Percentiles rank a stretch among this genome's conserved stretches.
Conservation (phyloP, 164 flowering plant genomes). For the Saururus chinensis region DNA sequence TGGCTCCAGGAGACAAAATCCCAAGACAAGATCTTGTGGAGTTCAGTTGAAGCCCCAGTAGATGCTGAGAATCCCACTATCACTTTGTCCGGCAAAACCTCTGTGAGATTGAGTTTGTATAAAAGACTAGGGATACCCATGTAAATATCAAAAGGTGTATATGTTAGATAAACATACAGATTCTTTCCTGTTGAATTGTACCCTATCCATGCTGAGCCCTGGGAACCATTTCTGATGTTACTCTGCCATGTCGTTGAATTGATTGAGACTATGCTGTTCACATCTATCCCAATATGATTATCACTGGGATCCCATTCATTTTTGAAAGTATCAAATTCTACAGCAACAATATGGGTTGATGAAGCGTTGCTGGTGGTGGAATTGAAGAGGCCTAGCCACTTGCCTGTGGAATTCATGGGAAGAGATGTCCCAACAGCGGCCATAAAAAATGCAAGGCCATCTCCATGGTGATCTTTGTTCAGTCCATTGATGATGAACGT, state of each 20-base stretch:
- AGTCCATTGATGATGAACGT: constrained; percentile 14
- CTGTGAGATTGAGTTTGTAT: constrained; percentile 12
- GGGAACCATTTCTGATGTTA: constrained; percentile 8
- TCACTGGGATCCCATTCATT: constrained; percentile 24
- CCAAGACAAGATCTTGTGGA: constrained; percentile 18
- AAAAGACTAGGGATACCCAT: constrained; percentile 8
- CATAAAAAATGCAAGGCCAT: constrained; percentile 48
- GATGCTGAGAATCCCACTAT: constrained; percentile 20
- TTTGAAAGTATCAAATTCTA: constrained; percentile 31
- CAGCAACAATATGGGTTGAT: constrained; percentile 20
- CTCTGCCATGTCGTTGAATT: constrained; percentile 13
- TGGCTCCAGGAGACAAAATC: constrained; percentile 5
- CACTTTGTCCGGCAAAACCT: constrained; percentile 17
- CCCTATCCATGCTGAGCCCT: constrained; percentile 16
- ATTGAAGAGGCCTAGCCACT: constrained; percentile 20
- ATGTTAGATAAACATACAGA: constrained; percentile 9
- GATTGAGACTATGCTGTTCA: constrained; percentile 22
- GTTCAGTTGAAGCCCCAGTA: constrained; percentile 10
- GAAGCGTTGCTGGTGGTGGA: constrained; percentile 5
- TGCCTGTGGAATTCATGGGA: constrained; percentile 8
- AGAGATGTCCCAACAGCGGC: constrained; percentile 20
- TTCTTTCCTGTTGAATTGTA: constrained; percentile 23
- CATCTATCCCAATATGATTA: constrained; percentile 35
- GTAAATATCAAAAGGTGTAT: not conserved
- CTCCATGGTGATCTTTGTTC: constrained; percentile 5